A percentile compares a stretch with the other conserved stretches of the same genome.
Evolutionary conservation across 176 grass and related monocot genomes (phyloP).

Genomic region (Alopecurus myosuroides): DNA sequence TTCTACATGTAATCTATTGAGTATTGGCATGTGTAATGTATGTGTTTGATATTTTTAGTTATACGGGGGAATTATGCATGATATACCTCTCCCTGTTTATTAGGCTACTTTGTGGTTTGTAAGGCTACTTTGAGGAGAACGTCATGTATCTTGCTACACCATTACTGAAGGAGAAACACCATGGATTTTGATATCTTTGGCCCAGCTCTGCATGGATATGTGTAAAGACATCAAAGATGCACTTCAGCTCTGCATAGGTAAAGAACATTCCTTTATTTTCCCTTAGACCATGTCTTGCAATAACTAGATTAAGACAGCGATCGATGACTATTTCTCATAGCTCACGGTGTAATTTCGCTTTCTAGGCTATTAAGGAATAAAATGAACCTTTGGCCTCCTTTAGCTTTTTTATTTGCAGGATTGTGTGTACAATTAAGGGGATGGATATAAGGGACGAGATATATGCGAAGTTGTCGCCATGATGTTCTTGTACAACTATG

Average conservation of each 20-base stretch:
- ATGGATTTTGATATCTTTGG: slow-evolving; percentile 78
- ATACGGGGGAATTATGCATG: neutral
- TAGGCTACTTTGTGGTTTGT: slow-evolving; percentile 84
- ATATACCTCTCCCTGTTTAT: slow-evolving; percentile 16
- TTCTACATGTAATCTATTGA: neutral
- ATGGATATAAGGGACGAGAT: too few species aligned
- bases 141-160: slow-evolving; percentile 61
- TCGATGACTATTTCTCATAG: too few species aligned
- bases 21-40: neutral
- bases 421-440: too few species aligned
- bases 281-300: too few species aligned
- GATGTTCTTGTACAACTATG: too few species aligned
- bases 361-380: too few species aligned
- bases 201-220: slow-evolving; percentile 65
- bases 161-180: slow-evolving; percentile 83
- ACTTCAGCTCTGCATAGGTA: slow-evolving; percentile 63
- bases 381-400: too few species aligned
- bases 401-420: too few species aligned
- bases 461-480: too few species aligned
- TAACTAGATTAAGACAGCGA: too few species aligned
- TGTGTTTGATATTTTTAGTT: neutral
- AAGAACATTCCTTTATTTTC: neutral
- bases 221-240: too few species aligned
- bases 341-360: too few species aligned
- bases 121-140: slow-evolving; percentile 78